Conservation (phyloP, 2,329 filamentous ascomycete genomes). For the Emergomyces pasteurianus region DNA sequence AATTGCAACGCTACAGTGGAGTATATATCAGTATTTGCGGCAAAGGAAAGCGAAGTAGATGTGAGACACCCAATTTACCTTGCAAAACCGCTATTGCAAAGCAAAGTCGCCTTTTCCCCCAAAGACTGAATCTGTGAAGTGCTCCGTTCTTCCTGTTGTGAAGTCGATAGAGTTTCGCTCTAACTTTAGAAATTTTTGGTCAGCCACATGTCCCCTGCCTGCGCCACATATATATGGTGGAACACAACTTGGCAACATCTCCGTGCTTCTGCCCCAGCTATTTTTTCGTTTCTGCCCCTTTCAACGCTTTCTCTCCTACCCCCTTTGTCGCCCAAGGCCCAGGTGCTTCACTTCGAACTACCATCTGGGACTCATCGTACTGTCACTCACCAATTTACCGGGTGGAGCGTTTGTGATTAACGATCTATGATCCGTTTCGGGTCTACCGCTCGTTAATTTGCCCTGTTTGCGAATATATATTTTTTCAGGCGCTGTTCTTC, state of each 20-base stretch:
- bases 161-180: neutral
- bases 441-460: conserved; percentile 6
- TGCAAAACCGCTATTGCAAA: neutral
- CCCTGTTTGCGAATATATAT: neutral
- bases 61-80: neutral
- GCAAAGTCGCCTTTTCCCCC: neutral
- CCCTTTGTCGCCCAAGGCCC: neutral
- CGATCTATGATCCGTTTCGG: neutral
- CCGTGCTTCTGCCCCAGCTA: too few species aligned
- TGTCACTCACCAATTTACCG: neutral
- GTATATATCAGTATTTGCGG: neutral
- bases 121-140: neutral
- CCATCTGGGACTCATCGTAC: neutral
- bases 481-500: neutral
- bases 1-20: neutral
- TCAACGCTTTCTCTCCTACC: neutral
- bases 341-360: neutral
- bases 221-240: neutral
- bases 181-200: neutral
- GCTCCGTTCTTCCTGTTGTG: neutral
- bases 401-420: neutral
- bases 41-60: neutral
- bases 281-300: too few species aligned
- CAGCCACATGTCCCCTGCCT: neutral
- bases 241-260: conserved; percentile 1